Evolutionary conservation across 2,329 filamentous ascomycete genomes (phyloP), one percentile per base, ranked within the genome.

Genomic region (Sphaerulina vaccinii): DNA sequence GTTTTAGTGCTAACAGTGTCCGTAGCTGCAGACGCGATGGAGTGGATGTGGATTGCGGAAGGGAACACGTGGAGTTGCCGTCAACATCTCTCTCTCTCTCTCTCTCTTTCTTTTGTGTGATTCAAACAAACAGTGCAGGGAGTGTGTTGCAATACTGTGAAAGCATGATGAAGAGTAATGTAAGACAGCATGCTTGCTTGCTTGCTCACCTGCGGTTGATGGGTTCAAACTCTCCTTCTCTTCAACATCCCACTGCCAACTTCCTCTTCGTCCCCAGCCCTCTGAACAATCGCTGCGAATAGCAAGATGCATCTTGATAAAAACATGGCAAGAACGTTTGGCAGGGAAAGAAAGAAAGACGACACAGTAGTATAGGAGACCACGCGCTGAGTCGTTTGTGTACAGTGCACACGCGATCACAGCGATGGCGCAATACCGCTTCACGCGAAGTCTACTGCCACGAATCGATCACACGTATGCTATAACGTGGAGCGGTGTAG

Each of bases 271-370:
- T 15, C 37, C 24, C 45, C 51, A 48, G 27, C 47, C 51, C 40
- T 54, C 51, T 16, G 38, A 44, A 42, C 51, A 54, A 35, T 54
- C 51, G 16, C 51, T 48, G 29, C 51, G 39, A 13, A 49, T 33
- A 24, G 51, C 51, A 23, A 54, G 45, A 54, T 48, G 51, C 51
- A 54, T 54, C 16, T 24, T 49, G 45, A 29, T 2, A 10, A 29
- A 29, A 13, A 29, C 3, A 10, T 10, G 8, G 27, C 27, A 32
- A 32, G 27, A 32, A 32, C 10, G 27, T 6, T 32, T 10, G n/a
- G 27, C 11, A 10, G 4, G 27, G 13, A 13, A 29, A 8, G 5
- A 10, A 13, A 32, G 27, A 32, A 32, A n/a, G n/a, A n/a, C 27
- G 4, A 32, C n/a, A 32, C 10, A 13, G 27, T 6, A 32, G 10